Evolutionary conservation across 2,329 filamentous ascomycete species (phyloP).

Genomic region (Clonostachys byssicola): DNA sequence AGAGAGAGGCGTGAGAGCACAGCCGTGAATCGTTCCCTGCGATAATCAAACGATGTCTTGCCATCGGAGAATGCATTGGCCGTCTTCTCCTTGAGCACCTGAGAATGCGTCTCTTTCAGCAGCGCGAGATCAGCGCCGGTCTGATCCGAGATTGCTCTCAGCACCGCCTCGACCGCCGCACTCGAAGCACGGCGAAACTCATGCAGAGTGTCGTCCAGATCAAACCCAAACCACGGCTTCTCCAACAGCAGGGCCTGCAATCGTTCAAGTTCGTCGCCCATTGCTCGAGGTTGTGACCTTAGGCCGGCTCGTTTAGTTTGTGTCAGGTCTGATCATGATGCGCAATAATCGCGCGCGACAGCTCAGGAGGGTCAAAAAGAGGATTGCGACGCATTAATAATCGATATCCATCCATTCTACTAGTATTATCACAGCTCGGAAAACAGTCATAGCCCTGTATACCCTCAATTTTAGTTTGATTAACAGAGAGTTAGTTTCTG

Average conservation of each 20-base stretch:
- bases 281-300: too few species aligned
- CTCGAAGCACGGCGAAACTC: slow-evolving; percentile 34
- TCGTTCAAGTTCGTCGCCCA: too few species aligned
- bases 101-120: slow-evolving; percentile 19
- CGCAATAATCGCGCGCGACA: too few species aligned
- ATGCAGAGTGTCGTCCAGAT: slow-evolving; percentile 44
- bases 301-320: too few species aligned
- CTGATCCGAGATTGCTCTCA: slow-evolving; percentile 18
- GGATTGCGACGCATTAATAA: too few species aligned
- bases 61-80: slow-evolving; percentile 36
- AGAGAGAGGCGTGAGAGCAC: slow-evolving; percentile 20
- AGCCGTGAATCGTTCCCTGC: slow-evolving; percentile 27
- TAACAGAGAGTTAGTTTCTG: too few species aligned
- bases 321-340: too few species aligned
- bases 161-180: slow-evolving; percentile 22
- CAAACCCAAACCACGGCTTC: slow-evolving; percentile 36
- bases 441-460: background rate
- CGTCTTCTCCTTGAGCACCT: slow-evolving; percentile 25
- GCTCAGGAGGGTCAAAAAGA: too few species aligned
- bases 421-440: too few species aligned
- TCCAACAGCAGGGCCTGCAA: background rate
- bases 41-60: slow-evolving; percentile 35
- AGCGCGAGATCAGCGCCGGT: slow-evolving; percentile 4
- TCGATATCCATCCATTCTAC: too few species aligned
- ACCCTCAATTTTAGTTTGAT: too few species aligned